Conservation (phyloP, 768 basidiomycete genomes). For the Kondoa subrosea region DNA sequence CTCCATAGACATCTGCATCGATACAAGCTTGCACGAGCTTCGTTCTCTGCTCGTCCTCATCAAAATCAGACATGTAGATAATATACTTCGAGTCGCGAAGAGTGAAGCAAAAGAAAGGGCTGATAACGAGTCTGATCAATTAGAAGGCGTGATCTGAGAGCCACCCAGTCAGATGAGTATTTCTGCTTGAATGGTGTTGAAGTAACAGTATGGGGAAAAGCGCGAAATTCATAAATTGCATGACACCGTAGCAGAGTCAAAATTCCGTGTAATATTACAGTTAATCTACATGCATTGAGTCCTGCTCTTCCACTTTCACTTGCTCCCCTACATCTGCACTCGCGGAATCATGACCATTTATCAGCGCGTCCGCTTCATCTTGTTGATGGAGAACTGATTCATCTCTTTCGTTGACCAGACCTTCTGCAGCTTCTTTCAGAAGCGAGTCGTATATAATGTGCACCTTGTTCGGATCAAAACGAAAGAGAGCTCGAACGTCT, state of each 20-base stretch:
- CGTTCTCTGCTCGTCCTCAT: background rate
- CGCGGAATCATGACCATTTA: background rate
- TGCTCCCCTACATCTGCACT: background rate
- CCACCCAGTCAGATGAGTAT: too few species aligned
- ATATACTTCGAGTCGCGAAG: background rate
- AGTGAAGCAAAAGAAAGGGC: background rate
- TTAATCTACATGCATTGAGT: background rate
- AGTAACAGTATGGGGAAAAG: background rate
- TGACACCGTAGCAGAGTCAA: too few species aligned
- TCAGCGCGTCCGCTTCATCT: background rate
- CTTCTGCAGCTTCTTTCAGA: background rate
- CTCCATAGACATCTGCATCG: background rate
- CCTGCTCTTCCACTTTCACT: background rate
- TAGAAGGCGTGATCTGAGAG: too few species aligned
- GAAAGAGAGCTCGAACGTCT: conserved; percentile 4
- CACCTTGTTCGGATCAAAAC: background rate
- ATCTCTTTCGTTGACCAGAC: background rate
- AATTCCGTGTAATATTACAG: background rate
- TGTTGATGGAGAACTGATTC: background rate
- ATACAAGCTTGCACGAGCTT: background rate
- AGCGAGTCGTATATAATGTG: background rate
- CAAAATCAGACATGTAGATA: background rate
- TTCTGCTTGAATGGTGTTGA: too few species aligned
- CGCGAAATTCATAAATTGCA: too few species aligned
- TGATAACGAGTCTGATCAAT: background rate